phyloP scores from a whole-genome alignment of 2,329 filamentous ascomycete genomes.

The Colletotrichum caudatum region DNA sequence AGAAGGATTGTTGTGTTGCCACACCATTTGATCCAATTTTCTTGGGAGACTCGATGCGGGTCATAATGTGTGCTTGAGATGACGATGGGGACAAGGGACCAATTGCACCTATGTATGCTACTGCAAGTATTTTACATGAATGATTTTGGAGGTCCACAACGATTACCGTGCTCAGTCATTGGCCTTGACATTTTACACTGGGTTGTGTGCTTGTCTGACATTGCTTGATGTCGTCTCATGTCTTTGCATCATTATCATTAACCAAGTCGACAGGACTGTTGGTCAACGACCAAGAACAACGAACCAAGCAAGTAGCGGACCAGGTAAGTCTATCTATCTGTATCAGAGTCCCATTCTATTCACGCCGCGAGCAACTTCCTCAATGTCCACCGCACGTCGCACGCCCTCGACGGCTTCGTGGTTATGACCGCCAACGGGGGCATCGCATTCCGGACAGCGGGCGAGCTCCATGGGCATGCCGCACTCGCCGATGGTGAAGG shows the following conservation, averaged over 20 bases:
- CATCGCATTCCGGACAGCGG: constrained; percentile 72
- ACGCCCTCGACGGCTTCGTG: constrained; percentile 67
- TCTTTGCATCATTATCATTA: background rate
- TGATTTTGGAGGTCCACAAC: constrained; percentile 35
- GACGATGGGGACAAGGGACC: constrained; percentile 36
- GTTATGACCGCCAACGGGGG: constrained; percentile 65
- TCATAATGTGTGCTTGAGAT: constrained; percentile 28
- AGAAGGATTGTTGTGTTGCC: constrained; percentile 11
- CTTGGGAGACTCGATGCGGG: constrained; percentile 34
- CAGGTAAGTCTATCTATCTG: background rate
- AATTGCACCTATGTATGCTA: constrained; percentile 39
- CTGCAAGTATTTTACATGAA: constrained; percentile 35
- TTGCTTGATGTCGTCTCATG: background rate
- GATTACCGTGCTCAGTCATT: background rate
- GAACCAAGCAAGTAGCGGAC: background rate
- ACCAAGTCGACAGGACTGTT: background rate
- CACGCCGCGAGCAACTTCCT: constrained; percentile 47
- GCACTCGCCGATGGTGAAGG: constrained; percentile 75
- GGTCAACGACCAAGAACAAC: background rate
- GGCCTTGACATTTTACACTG: too few species aligned
- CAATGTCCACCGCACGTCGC: constrained; percentile 61
- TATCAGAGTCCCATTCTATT: constrained; percentile 6
- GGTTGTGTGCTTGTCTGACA: background rate
- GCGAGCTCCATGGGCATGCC: constrained; percentile 73
- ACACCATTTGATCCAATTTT: constrained; percentile 34